Base-by-base conservation (phyloP, 2,329 filamentous ascomycete genomes). In the Xylariomycetidae sp. region DNA sequence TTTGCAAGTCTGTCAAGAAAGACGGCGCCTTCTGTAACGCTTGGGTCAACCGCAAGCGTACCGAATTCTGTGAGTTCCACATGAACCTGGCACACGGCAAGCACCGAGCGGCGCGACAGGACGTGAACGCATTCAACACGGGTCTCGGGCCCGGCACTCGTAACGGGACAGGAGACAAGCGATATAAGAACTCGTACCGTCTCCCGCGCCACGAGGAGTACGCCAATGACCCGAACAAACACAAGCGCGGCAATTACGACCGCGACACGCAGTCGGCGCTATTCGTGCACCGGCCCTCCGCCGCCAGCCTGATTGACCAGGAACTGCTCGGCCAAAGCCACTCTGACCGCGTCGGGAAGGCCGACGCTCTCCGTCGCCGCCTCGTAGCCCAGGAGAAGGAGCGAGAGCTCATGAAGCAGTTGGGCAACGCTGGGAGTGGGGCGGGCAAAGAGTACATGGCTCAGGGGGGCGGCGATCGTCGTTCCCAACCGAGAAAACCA, bases 61-160 rank as follows among this genome's bases (percentile, higher is more conserved):
- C 89, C 0, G 81, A 94, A 48, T 86, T 84, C 55, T 98, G 92
- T 62, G 88, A 95, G 44, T 98, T 83, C 48, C 92, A 98, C 59
- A 78, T 94, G 46, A 88, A 93, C 48, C 67, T 86, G 17, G 82
- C 86, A 17, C 65, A 96, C 3, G 74, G 79, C 34, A 89, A 85
- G 53, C 77, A 53, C 34, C 66, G 68, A 19, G 51, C 47, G 18
- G 47, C 44, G 0, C 39, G 50, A 8, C 48, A 57, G 29, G 48
- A 57, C 31, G 58, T 56, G 32, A 59, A 59, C 25, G 50, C 50
- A 9, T 52, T 57, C 19, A 49, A 47, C 37, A 52, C 79, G 60
- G 72, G 70, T 15, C 63, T 68, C 8, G 70, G 63, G 3, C 64
- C 63, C 19, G 20, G 20, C 20, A 16, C 16, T 16, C 10, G 15